Percentiles rank a stretch among this genome's conserved stretches.
Evolutionary conservation across 176 grass and related monocot species (phyloP).

Genomic region (Otatea glauca): DNA sequence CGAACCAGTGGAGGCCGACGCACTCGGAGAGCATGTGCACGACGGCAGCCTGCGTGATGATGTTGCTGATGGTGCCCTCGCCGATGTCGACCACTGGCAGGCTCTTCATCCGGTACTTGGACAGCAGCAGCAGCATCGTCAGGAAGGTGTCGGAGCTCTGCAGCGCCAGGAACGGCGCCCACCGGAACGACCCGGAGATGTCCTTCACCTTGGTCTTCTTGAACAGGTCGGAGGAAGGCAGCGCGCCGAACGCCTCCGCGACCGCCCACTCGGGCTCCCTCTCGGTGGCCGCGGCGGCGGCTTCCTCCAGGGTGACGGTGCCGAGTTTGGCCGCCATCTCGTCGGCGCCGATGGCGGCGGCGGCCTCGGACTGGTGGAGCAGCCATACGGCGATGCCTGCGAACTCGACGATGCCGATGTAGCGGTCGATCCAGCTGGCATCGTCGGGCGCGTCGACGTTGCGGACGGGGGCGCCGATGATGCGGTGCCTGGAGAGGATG

Average conservation of each 20-base stretch:
- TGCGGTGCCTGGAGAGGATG: conserved; percentile 76
- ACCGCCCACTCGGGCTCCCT: conserved; percentile 27
- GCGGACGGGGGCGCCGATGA: conserved; percentile 81
- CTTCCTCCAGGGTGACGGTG: conserved; percentile 54
- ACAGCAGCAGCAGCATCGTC: conserved; percentile 89
- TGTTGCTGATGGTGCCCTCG: conserved; percentile 86
- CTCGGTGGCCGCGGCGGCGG: not conserved
- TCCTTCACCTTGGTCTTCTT: conserved; percentile 93
- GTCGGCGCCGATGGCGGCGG: conserved; percentile 43
- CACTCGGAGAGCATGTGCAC: conserved; percentile 98
- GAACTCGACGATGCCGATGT: conserved; percentile 97
- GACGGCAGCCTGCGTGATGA: conserved; percentile 81
- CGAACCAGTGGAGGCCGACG: conserved; percentile 87
- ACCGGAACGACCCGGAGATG: conserved; percentile 93
- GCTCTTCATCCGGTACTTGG: conserved; percentile 98
- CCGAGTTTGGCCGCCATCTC: conserved; percentile 68
- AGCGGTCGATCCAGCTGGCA: conserved; percentile 94
- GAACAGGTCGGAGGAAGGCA: conserved; percentile 94
- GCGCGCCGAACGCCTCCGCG: conserved; percentile 68
- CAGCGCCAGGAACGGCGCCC: conserved; percentile 94
- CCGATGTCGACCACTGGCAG: conserved; percentile 92
- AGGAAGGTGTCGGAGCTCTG: conserved; percentile 96
- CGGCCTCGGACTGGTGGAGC: conserved; percentile 66
- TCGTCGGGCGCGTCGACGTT: conserved; percentile 86
- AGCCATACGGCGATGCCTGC: conserved; percentile 92